phyloP scores from a whole-genome alignment of 495 filamentous ascomycete species.

The Xylaria grammica region DNA sequence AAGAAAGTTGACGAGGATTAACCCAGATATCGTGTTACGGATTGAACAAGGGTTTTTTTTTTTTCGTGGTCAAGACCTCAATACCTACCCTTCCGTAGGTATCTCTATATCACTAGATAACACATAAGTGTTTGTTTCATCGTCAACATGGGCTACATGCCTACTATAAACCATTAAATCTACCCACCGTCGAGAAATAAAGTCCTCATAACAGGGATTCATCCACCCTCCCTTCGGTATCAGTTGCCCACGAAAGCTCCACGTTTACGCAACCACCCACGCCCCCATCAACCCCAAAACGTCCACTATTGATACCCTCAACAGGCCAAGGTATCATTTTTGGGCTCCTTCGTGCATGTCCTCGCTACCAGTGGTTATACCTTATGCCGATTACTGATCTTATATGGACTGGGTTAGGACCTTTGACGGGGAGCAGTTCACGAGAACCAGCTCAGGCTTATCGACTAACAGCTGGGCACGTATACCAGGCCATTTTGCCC shows the following conservation, averaged over 20 bases:
- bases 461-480: background rate
- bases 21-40: background rate
- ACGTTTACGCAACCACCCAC: slow-evolving; percentile 5
- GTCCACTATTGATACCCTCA: background rate
- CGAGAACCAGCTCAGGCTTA: slow-evolving; percentile 3
- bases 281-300: slow-evolving; percentile 5
- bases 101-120: background rate
- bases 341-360: background rate
- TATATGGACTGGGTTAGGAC: slow-evolving; percentile 7
- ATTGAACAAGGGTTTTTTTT: background rate
- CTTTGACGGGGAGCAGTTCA: background rate
- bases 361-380: background rate
- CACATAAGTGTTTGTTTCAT: background rate
- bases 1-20: background rate
- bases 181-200: background rate
- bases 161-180: background rate
- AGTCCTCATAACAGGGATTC: background rate
- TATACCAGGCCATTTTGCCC: slow-evolving; percentile 3
- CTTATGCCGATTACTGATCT: background rate
- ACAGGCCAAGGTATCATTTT: background rate
- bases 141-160: background rate
- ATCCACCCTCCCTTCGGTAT: background rate
- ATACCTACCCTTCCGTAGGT: background rate
- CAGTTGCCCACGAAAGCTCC: slow-evolving; percentile 2
- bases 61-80: background rate